Evolutionary conservation across 176 grass and related monocot genomes (phyloP).

Genomic region (Thinopyrum elongatum): DNA sequence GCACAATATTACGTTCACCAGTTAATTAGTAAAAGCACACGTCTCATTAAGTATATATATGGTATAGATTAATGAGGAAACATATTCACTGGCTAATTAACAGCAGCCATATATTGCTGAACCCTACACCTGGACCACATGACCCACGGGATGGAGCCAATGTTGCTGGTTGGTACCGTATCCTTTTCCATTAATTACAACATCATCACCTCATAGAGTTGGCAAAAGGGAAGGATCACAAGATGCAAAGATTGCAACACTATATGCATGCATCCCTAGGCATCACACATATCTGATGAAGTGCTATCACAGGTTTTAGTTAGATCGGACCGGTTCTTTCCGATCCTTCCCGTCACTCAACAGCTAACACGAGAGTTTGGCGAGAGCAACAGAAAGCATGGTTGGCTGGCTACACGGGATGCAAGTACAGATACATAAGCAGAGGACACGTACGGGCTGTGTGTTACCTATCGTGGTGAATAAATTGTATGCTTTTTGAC

Average conservation of each 20-base stretch:
- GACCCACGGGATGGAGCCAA: neutral
- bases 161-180: neutral
- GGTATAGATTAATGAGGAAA: neutral
- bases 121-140: neutral
- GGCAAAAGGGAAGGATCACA: neutral
- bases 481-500: neutral
- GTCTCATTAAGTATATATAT: neutral
- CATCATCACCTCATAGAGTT: neutral
- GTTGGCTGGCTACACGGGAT: neutral
- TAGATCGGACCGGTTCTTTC: neutral
- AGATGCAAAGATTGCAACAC: neutral
- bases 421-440: neutral
- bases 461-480: neutral
- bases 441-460: neutral
- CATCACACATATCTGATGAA: constrained; percentile 6
- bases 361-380: neutral
- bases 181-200: neutral
- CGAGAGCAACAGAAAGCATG: neutral
- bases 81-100: neutral
- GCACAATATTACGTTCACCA: neutral
- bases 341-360: neutral
- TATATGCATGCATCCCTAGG: neutral
- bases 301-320: neutral
- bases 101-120: neutral
- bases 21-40: neutral